Evolutionary conservation across 2,329 filamentous ascomycete genomes (phyloP).

Genomic region (Colletotrichum agaves): DNA sequence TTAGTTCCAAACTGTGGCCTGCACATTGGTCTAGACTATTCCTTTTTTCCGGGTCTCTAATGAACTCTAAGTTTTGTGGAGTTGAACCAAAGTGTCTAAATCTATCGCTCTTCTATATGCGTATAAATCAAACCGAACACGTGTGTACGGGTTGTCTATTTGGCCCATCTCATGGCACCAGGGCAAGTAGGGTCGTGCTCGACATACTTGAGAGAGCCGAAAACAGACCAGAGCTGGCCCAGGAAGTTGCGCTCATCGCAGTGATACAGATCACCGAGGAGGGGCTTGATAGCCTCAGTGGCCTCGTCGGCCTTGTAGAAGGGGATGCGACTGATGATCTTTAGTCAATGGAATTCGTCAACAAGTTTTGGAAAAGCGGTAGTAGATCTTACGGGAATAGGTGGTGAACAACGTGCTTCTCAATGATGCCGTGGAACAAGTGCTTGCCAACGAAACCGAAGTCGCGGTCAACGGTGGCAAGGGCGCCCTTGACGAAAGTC

Average conservation of each 20-base stretch:
- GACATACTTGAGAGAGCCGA: slow-evolving; percentile 60
- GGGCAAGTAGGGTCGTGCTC: slow-evolving; percentile 51
- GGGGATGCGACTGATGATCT: slow-evolving; percentile 57
- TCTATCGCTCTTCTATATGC: slow-evolving; percentile 21
- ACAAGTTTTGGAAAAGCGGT: neutral
- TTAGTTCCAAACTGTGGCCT: neutral
- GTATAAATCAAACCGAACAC: neutral
- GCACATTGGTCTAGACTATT: slow-evolving; percentile 2
- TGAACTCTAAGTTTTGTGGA: neutral
- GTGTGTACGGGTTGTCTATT: slow-evolving; percentile 15
- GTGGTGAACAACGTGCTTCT: slow-evolving; percentile 72
- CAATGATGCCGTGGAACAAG: slow-evolving; percentile 70
- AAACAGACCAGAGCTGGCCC: slow-evolving; percentile 57
- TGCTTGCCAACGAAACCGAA: slow-evolving; percentile 71
- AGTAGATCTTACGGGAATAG: slow-evolving; percentile 62
- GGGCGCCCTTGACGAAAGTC: slow-evolving; percentile 70
- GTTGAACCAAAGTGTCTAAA: slow-evolving; percentile 17
- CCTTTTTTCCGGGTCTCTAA: neutral
- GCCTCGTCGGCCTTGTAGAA: slow-evolving; percentile 71
- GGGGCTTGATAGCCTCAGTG: slow-evolving; percentile 64
- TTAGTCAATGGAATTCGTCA: neutral
- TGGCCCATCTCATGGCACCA: slow-evolving; percentile 50
- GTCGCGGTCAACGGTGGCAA: slow-evolving; percentile 70
- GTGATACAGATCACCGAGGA: slow-evolving; percentile 67
- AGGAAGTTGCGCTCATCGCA: slow-evolving; percentile 56